phyloP scores from a whole-genome alignment of 176 grass and related monocot genomes.

The Rhynchospora breviuscula region DNA sequence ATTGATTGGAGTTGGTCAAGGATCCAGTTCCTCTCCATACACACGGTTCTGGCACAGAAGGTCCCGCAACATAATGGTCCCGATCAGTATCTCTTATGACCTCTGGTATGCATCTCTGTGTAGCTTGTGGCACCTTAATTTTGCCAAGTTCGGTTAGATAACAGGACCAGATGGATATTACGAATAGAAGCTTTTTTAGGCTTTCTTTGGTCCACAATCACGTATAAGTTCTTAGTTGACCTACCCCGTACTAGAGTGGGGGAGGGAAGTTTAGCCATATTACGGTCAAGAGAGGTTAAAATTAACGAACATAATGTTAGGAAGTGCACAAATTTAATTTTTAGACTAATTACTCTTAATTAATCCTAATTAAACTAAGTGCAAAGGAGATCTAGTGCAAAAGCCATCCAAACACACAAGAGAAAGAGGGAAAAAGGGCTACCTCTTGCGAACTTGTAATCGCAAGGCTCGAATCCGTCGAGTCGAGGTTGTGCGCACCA shows the following conservation, averaged over 20 bases:
- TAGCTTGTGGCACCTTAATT: conserved; percentile 71
- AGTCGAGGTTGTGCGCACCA: too few relatives aligned
- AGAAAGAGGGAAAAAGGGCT: too few relatives aligned
- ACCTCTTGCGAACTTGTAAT: too few relatives aligned
- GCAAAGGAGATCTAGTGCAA: too few relatives aligned
- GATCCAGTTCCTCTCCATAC: conserved; percentile 81
- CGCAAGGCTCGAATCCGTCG: too few relatives aligned
- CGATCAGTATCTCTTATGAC: conserved; percentile 79
- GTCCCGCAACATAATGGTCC: conserved; percentile 70
- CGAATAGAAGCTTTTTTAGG: conserved; percentile 65
- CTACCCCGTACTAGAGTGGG: conserved; percentile 49
- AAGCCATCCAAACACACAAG: too few relatives aligned
- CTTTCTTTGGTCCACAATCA: conserved; percentile 52
- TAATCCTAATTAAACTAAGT: too few relatives aligned
- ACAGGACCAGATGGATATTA: conserved; percentile 53
- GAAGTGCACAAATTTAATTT: too few relatives aligned
- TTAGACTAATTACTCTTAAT: too few relatives aligned
- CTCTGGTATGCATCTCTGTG: conserved; percentile 85
- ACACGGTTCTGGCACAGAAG: conserved; percentile 80
- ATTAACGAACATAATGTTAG: conserved; percentile 43
- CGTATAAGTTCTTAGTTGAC: conserved; percentile 62
- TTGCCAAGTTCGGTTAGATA: conserved; percentile 67
- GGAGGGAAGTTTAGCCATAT: conserved; percentile 44
- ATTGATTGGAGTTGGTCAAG: conserved; percentile 72
- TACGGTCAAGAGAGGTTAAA: conserved; percentile 41